phyloP scores from a whole-genome alignment of 2,329 filamentous ascomycete genomes.

The Aureobasidium sp. region DNA sequence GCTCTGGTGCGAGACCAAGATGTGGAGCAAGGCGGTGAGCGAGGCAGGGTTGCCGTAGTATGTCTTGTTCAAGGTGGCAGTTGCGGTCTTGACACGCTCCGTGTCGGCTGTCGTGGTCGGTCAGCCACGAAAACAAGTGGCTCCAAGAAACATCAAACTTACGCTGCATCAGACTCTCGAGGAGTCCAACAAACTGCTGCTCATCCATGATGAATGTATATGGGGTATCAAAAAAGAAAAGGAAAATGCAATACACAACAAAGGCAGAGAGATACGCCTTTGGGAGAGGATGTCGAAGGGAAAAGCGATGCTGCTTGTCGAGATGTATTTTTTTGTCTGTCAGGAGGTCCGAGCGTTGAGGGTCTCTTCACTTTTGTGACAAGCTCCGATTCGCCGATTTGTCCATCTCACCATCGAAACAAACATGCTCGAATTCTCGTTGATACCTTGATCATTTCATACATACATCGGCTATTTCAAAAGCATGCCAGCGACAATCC shows the following conservation, averaged over 20 bases:
- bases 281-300: constrained; percentile 4
- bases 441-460: too few species aligned
- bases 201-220: constrained; percentile 53
- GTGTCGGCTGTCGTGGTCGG: constrained; percentile 60
- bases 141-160: constrained; percentile 36
- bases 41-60: constrained; percentile 83
- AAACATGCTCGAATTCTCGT: too few species aligned
- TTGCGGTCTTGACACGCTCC: constrained; percentile 67
- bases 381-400: not conserved
- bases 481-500: not conserved
- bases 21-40: constrained; percentile 76
- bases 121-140: not conserved
- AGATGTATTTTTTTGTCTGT: not conserved
- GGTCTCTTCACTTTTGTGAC: not conserved
- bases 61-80: constrained; percentile 80
- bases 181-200: constrained; percentile 74
- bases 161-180: constrained; percentile 84
- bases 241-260: constrained; percentile 13
- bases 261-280: not conserved
- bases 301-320: not conserved
- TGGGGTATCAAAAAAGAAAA: constrained; percentile 12
- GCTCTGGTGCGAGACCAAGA: constrained; percentile 68
- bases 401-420: too few species aligned
- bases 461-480: too few species aligned
- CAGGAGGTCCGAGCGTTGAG: not conserved